phyloP scores from a whole-genome alignment of 2,329 filamentous ascomycete species.

The Fonsecaea erecta region DNA sequence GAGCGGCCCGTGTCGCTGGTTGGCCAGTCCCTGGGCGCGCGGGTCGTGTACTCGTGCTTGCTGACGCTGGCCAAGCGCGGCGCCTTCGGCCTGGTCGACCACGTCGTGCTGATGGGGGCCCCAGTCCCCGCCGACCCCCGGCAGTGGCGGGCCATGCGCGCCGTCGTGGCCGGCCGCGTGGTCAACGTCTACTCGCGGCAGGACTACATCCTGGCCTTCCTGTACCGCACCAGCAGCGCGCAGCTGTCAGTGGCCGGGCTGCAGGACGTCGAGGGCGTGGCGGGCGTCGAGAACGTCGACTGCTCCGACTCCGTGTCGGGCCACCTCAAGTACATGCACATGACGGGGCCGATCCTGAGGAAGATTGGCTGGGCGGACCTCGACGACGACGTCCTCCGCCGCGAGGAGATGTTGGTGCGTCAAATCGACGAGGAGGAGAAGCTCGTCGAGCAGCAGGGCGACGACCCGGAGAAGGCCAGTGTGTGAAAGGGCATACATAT shows the following conservation, averaged over 20 bases:
- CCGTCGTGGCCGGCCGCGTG: constrained; percentile 72
- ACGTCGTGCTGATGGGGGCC: constrained; percentile 74
- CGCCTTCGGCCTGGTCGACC: constrained; percentile 77
- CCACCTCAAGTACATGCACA: constrained; percentile 56
- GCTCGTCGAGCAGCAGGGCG: constrained; percentile 37
- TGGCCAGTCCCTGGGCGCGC: constrained; percentile 73
- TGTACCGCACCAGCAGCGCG: constrained; percentile 78
- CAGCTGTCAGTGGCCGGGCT: constrained; percentile 77
- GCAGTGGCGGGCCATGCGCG: constrained; percentile 72
- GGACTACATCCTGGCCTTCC: constrained; percentile 77
- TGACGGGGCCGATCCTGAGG: constrained; percentile 57
- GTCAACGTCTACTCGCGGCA: constrained; percentile 82
- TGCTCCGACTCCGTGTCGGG: constrained; percentile 57
- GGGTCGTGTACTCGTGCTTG: constrained; percentile 75
- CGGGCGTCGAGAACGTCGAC: constrained; percentile 66
- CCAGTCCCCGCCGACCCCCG: constrained; percentile 68
- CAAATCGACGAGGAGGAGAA: constrained; percentile 46
- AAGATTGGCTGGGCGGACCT: constrained; percentile 60
- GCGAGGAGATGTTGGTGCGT: constrained; percentile 51
- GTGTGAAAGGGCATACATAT: too few species aligned
- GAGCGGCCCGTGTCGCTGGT: constrained; percentile 73
- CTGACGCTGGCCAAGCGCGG: constrained; percentile 71
- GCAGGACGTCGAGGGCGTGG: constrained; percentile 68
- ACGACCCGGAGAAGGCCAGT: constrained; percentile 27
- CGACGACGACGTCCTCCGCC: constrained; percentile 52